These are phyloP conservation scores for Marasmius fiardii DNA, from an alignment of 1,284 basidiomycete species.

Conservation along the genomic window DNA sequence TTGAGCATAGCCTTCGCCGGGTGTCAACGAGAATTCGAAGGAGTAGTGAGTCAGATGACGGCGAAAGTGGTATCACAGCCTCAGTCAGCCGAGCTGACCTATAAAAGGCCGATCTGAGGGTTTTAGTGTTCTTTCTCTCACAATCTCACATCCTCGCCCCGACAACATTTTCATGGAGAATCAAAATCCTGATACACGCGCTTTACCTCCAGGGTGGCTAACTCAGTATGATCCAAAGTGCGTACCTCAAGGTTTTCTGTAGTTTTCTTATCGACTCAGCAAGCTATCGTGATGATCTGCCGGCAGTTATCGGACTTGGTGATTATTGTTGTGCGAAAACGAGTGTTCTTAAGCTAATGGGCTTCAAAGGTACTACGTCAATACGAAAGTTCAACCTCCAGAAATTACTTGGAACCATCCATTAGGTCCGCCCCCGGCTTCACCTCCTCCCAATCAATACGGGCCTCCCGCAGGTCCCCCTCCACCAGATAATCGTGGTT, in stretches of 20 bases:
- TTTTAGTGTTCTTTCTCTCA: not conserved
- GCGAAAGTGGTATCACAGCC: not conserved
- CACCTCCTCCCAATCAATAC: constrained; percentile 35
- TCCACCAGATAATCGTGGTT: constrained; percentile 20
- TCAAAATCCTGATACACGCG: constrained; percentile 60
- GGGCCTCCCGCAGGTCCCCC: constrained; percentile 43
- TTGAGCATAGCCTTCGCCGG: no score
- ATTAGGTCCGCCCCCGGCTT: constrained; percentile 39
- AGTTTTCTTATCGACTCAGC: constrained; percentile 14
- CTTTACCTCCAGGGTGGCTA: constrained; percentile 67
- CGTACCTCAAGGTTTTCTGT: constrained; percentile 27
- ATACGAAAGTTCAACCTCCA: constrained; percentile 56
- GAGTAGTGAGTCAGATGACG: not conserved
- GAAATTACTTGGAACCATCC: constrained; percentile 67
- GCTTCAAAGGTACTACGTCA: constrained; percentile 64
- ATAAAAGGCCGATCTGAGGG: not conserved
- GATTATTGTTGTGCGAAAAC: constrained; percentile 17
- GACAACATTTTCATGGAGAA: not conserved
- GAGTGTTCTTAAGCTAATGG: constrained; percentile 3
- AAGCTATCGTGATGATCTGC: constrained; percentile 19
- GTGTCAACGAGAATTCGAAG: no score
- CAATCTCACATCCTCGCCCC: not conserved
- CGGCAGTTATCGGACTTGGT: constrained; percentile 67
- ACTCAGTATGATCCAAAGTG: constrained; percentile 67
- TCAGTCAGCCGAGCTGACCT: not conserved